phyloP scores from a whole-genome alignment of 805 yeast genomes.

The Candida schatavii region DNA sequence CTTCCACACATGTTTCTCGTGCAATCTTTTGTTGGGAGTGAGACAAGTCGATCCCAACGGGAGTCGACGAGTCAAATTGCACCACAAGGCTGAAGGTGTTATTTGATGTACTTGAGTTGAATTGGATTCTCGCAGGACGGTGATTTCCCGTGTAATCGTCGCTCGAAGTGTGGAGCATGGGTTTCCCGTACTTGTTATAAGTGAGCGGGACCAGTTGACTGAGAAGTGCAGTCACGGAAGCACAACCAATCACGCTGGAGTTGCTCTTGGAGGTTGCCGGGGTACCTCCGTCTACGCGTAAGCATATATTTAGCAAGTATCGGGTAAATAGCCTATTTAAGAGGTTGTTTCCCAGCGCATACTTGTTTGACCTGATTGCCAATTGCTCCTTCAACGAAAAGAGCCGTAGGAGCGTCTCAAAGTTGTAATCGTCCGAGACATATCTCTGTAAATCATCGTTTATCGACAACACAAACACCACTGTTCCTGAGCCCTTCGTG shows the following conservation, averaged over 20 bases:
- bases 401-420: slow-evolving; percentile 48
- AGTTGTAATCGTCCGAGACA: slow-evolving; percentile 37
- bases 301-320: slow-evolving; percentile 35
- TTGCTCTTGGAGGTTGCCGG: too few relatives aligned
- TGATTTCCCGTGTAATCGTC: slow-evolving; percentile 10
- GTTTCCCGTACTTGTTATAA: slow-evolving; percentile 54
- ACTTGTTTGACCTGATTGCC: slow-evolving; percentile 32
- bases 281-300: slow-evolving; percentile 11
- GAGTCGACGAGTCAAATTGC: slow-evolving; percentile 17
- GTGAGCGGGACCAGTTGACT: slow-evolving; percentile 18
- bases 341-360: slow-evolving; percentile 37
- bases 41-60: slow-evolving; percentile 38
- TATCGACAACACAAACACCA: neutral
- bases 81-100: slow-evolving; percentile 47
- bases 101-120: slow-evolving; percentile 61
- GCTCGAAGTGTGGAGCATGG: slow-evolving; percentile 27
- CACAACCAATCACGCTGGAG: too few relatives aligned
- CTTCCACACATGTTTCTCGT: slow-evolving; percentile 24
- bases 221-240: neutral
- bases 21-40: slow-evolving; percentile 30
- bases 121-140: slow-evolving; percentile 34
- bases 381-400: slow-evolving; percentile 43
- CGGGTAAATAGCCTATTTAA: slow-evolving; percentile 46
- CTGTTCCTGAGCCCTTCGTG: neutral
- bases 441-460: slow-evolving; percentile 9